Evolutionary conservation across 169 alveolate species (phyloP), one percentile per base, ranked within the genome.

Genomic region (Plasmodium vinckei): DNA sequence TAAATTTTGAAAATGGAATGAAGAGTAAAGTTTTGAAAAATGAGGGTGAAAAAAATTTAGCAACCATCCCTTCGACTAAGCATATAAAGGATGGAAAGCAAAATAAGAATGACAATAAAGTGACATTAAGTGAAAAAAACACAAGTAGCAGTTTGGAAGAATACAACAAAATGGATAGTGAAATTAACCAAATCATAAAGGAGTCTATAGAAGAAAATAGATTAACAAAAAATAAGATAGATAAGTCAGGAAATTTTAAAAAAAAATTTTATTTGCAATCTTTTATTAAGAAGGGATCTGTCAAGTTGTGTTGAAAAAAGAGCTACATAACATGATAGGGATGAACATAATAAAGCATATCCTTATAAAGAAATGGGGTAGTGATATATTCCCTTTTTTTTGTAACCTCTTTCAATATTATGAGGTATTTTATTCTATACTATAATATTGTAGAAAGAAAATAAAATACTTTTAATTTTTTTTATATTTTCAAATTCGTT

Each of bases 181-280:
- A 79, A 79, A 79, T 79, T 60, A 53, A 79, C n/a, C 72, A 46
- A 33, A 79, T 79, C 9, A 79, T 79, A 65, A 54, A 79, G 7
- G 67, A 33, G 2, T 47, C 89, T 17, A 65, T 79, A 65, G 27
- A 53, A 10, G 89, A 79, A 67, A 79, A 73, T 19, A 44, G 73
- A 19, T n/a, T 54, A 44, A 12, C 67, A n/a, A 57, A 54, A 25
- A 42, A 39, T 44, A 73, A 9, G 51, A 63, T 17, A 64, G 49
- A 2, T 2, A 21, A 6, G 47, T 15, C 56, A 19, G 21, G 17
- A 13, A 19, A 57, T 15, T 57, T 17, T 5, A 15, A 15, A 65
- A 65, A 15, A 33, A 33, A 33, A 3, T 33, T 33, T 33, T 33
- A 33, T 33, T 33, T 33, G 3, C 42, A 33, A 4, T 0, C 42